Conservation (phyloP, 768 basidiomycete species). For the Amanita rubescens region DNA sequence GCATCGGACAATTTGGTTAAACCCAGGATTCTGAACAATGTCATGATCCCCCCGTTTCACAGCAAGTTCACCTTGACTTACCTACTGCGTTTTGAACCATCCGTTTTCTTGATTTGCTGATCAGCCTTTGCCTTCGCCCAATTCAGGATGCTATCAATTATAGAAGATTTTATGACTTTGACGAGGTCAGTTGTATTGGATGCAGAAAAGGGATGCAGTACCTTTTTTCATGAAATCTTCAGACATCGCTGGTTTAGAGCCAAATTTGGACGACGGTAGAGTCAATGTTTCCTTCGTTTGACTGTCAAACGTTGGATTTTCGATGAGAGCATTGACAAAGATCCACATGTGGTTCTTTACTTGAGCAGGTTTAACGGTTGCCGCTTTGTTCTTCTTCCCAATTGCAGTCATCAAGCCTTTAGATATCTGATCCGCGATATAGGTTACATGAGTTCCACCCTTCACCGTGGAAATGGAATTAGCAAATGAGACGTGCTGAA, state of each 20-base stretch:
- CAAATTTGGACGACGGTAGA: slow-evolving; percentile 80
- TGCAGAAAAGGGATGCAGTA: slow-evolving; percentile 23
- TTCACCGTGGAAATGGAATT: slow-evolving; percentile 97
- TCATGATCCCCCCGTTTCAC: not conserved
- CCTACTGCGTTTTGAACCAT: slow-evolving; percentile 87
- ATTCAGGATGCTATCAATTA: slow-evolving; percentile 86
- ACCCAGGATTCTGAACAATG: slow-evolving; percentile 63
- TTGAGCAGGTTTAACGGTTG: slow-evolving; percentile 87
- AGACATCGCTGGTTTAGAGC: slow-evolving; percentile 72
- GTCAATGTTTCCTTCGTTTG: slow-evolving; percentile 98
- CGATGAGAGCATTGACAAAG: slow-evolving; percentile 91
- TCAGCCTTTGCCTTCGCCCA: slow-evolving; percentile 98
- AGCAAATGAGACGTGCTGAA: slow-evolving; percentile 94
- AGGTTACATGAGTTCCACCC: slow-evolving; percentile 88
- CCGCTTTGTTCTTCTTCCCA: slow-evolving; percentile 95
- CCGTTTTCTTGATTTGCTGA: slow-evolving; percentile 92
- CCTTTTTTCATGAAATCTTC: slow-evolving; percentile 98
- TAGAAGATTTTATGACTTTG: slow-evolving; percentile 78
- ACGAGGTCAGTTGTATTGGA: not conserved
- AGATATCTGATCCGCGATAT: slow-evolving; percentile 83
- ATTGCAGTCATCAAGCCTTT: slow-evolving; percentile 78
- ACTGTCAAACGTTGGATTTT: slow-evolving; percentile 98
- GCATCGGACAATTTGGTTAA: slow-evolving; percentile 93
- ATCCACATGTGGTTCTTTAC: slow-evolving; percentile 99
- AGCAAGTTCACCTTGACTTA: slow-evolving; percentile 14